Conservation (phyloP, 306 rosid genomes). For the Erythrophleum fordii region DNA sequence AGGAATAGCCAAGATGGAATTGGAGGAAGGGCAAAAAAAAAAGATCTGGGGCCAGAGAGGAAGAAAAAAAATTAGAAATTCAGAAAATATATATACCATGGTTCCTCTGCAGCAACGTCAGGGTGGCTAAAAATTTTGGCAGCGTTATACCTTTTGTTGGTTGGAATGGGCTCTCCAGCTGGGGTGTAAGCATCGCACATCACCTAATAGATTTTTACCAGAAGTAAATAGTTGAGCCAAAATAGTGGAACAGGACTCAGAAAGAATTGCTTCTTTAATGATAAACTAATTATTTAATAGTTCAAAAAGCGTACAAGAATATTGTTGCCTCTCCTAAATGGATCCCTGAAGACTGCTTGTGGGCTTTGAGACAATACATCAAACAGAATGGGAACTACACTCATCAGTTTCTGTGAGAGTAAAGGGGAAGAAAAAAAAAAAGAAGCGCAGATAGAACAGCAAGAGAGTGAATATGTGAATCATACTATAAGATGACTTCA, state of each 20-base stretch:
- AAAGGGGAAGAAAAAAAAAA: too few species aligned
- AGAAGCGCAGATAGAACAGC: background rate
- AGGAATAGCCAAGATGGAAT: too few species aligned
- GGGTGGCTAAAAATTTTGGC: slow-evolving; percentile 66
- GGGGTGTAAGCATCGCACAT: slow-evolving; percentile 72
- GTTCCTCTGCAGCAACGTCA: slow-evolving; percentile 59
- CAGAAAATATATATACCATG: slow-evolving; percentile 48
- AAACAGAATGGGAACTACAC: background rate
- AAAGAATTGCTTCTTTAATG: background rate
- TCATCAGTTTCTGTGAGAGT: slow-evolving; percentile 8
- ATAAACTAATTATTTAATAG: background rate
- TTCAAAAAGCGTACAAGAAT: slow-evolving; percentile 55
- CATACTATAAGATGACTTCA: slow-evolving; percentile 73
- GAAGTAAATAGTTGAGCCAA: background rate
- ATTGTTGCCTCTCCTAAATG: slow-evolving; percentile 66
- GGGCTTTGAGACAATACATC: slow-evolving; percentile 43
- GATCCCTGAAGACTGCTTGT: slow-evolving; percentile 72
- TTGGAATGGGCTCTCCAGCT: slow-evolving; percentile 68
- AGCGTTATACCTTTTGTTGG: slow-evolving; percentile 59
- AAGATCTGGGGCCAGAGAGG: too few species aligned
- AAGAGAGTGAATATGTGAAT: background rate
- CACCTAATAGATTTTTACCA: slow-evolving; percentile 38
- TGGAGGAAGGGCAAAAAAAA: too few species aligned
- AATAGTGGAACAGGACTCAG: background rate
- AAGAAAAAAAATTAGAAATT: too few species aligned